phyloP scores from a whole-genome alignment of 2,329 filamentous ascomycete species.

The Penicillium sp. region DNA sequence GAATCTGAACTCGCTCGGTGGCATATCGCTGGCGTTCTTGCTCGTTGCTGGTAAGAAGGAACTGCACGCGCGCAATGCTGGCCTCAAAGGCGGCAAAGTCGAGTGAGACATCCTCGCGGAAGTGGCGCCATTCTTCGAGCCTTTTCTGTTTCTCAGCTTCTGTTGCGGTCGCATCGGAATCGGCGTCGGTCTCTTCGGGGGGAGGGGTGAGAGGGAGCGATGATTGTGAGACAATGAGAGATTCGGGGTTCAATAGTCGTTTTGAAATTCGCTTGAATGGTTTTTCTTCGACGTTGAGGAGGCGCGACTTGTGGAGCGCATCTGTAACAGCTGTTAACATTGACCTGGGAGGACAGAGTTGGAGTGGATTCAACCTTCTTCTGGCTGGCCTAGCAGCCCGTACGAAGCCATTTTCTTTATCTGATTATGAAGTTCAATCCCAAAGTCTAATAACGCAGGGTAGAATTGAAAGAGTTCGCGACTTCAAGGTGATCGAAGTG shows the following conservation, averaged over 20 bases:
- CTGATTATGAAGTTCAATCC: not conserved
- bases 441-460: not conserved
- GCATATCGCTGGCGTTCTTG: slow-evolving; percentile 76
- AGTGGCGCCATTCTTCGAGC: slow-evolving; percentile 53
- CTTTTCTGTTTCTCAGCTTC: slow-evolving; percentile 44
- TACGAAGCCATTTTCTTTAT: slow-evolving; percentile 47
- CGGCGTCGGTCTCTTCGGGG: slow-evolving; percentile 47
- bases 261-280: slow-evolving; percentile 84
- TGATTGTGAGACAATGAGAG: slow-evolving; percentile 51
- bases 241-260: slow-evolving; percentile 61
- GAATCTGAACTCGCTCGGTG: slow-evolving; percentile 67
- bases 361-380: slow-evolving; percentile 37
- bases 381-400: slow-evolving; percentile 62
- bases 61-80: slow-evolving; percentile 77
- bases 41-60: slow-evolving; percentile 72
- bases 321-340: slow-evolving; percentile 40
- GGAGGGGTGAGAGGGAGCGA: slow-evolving; percentile 58
- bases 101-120: slow-evolving; percentile 73
- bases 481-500: slow-evolving; percentile 3
- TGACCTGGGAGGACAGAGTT: slow-evolving; percentile 6
- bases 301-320: slow-evolving; percentile 75
- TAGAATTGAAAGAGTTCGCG: not conserved
- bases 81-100: slow-evolving; percentile 84
- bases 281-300: slow-evolving; percentile 83
- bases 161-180: slow-evolving; percentile 35